Base-by-base conservation (phyloP, 352 stramenopile species). In the Thalassiosira livingstoniorum region DNA sequence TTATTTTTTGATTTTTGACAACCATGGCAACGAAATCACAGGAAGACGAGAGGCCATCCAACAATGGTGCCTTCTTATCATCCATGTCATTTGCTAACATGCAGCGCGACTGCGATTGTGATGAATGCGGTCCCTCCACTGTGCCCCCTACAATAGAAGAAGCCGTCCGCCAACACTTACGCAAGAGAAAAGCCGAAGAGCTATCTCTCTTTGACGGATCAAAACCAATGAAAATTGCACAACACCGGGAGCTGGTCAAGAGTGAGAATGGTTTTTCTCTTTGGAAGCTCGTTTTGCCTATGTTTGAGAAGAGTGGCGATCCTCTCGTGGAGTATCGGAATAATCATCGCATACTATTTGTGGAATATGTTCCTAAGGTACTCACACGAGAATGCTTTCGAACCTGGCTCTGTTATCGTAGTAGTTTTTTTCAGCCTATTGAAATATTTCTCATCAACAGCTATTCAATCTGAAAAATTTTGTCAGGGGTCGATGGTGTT, bases 81-180 rank as follows among this genome's bases (percentile, higher is more conserved):
- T 90, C 87, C 25, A 93, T 93, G 89, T 92, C 89, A 2, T 93
- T 93, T 80, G 83, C 89, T 11, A 61, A 21, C n/a, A 21, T 25
- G 2, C 62, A 64, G 15, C 27, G 32, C 13, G 55, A 27, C 25
- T 93, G 87, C 65, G 83, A 87, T 51, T 93, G 89, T 55, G 87
- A 90, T 27, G 87, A 93, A 61, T 93, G 89, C 66, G 86, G 51
- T 7, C 29, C 11, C 2, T 31, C 37, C 7, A 29, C 35, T 13
- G 35, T 91, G 21, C 87, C 89, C 11, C n/a, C 23, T 0, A 18
- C 42, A 7, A 86, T 92, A 35, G 29, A 61, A 5, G 47, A 70
- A 2, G 79, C 83, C 4, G 31, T 92, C 2, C 55, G 62, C 13
- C 43, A 80, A 32, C 57, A 88, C 31, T 32, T 54, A 51, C 13